Base-by-base conservation (phyloP, 2,329 filamentous ascomycete species). In the Botrytis paeoniae region DNA sequence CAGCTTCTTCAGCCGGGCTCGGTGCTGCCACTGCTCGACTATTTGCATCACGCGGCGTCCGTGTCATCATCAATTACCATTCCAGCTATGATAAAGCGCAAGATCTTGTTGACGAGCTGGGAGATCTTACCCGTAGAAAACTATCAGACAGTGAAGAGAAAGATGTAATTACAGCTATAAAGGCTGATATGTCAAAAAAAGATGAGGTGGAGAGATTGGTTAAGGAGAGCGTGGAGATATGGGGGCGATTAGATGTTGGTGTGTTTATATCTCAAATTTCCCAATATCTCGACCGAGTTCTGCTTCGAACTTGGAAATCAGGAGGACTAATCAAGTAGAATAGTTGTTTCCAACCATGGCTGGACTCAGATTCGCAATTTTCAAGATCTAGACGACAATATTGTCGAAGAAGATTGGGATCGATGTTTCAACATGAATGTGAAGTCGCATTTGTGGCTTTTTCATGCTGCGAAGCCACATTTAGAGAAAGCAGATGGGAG, bases 11-110 rank as follows among this genome's bases (percentile, higher is more conserved):
- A 61, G 85, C 92, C 76, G 93, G 93, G 4, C 86, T 95, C 45
- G 93, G 93, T 51, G 92, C 91, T 61, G 85, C 90, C 5, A 86
- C 93, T 4, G 87, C 86, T 57, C 86, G 87, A 72, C 88, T 89
- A 45, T 93, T 95, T 77, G 92, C 92, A 14, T 83, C 85, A 35
- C 85, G 91, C 77, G 91, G 92, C 64, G 88, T 88, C 79, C 90
- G 92, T 73, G 84, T 95, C 16, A 88, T 89, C 14, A 87, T 96
- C 80, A 95, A 95, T 83, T 95, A 94, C 82, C 85, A 86, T 81
- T 88, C 86, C 75, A 89, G 88, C 80, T 81, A 84, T 51, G 85
- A 86, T 29, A 85, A 89, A 2, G 93, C 92, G 9, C 83, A 88
- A 61, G 82, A 84, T 12, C 83, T 94, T 4, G 84, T 89, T 5